Evolutionary conservation across 306 rosid genomes (phyloP).

Genomic region (Inga laurina): DNA sequence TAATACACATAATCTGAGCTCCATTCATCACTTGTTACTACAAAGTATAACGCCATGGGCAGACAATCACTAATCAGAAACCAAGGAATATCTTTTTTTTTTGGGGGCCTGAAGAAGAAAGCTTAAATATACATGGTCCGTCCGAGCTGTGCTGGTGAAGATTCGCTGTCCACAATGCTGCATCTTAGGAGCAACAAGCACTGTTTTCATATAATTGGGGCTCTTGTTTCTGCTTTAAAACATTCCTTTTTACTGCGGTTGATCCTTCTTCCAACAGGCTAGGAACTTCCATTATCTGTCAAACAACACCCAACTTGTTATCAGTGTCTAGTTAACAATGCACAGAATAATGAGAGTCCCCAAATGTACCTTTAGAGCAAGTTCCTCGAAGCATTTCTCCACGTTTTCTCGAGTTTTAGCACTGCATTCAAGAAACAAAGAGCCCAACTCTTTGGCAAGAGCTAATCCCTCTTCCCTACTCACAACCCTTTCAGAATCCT

Average conservation of each 20-base stretch:
- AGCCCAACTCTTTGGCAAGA: slow-evolving; percentile 84
- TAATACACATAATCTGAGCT: slow-evolving; percentile 29
- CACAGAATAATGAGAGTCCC: slow-evolving; percentile 7
- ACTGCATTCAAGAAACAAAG: slow-evolving; percentile 85
- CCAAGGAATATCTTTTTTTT: neutral
- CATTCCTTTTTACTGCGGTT: slow-evolving; percentile 56
- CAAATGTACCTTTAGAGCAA: slow-evolving; percentile 70
- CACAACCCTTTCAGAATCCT: slow-evolving; percentile 91
- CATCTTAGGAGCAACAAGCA: slow-evolving; percentile 67
- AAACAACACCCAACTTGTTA: slow-evolving; percentile 35
- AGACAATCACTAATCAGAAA: slow-evolving; percentile 24
- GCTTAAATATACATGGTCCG: slow-evolving; percentile 50
- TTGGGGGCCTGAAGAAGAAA: neutral
- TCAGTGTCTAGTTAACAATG: slow-evolving; percentile 6
- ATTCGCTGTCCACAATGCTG: slow-evolving; percentile 4
- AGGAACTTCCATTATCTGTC: slow-evolving; percentile 90
- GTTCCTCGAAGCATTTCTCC: slow-evolving; percentile 85
- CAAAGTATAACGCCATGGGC: slow-evolving; percentile 37
- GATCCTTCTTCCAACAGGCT: slow-evolving; percentile 91
- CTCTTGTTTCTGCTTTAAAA: slow-evolving; percentile 65
- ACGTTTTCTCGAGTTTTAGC: slow-evolving; percentile 95
- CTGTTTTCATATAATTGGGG: slow-evolving; percentile 44
- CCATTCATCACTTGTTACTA: slow-evolving; percentile 30
- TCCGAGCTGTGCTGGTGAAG: slow-evolving; percentile 35
- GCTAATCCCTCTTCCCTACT: slow-evolving; percentile 88